Conservation (phyloP, 345 rosid genomes). For the Limnanthes douglasii region DNA sequence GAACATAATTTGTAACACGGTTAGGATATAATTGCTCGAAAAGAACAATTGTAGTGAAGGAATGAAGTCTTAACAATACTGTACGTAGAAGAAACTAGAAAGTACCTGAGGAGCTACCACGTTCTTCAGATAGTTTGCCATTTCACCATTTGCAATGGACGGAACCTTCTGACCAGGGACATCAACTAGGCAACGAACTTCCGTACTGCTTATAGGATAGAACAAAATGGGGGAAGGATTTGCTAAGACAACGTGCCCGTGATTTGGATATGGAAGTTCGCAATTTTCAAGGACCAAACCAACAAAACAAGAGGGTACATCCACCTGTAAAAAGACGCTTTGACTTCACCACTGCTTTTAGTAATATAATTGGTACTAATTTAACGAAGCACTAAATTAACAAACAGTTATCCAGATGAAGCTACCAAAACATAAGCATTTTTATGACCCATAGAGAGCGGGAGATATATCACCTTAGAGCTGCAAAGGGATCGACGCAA, state of each 20-base stretch:
- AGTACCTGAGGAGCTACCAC: conserved; percentile 37
- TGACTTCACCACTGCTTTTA: no score
- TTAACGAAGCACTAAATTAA: neutral
- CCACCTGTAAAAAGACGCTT: conserved; percentile 14
- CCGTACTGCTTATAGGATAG: conserved; percentile 28
- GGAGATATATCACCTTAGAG: conserved; percentile 30
- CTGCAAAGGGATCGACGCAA: conserved; percentile 64
- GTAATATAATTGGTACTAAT: no score
- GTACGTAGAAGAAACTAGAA: no score
- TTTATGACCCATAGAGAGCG: neutral
- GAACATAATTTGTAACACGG: neutral
- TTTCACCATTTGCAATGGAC: conserved; percentile 32
- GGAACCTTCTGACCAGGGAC: conserved; percentile 37
- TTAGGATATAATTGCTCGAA: no score
- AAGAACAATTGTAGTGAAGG: neutral
- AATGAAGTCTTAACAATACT: no score
- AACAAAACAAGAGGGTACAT: conserved; percentile 26
- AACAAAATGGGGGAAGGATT: conserved; percentile 28
- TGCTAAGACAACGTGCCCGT: conserved; percentile 27
- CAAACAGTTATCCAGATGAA: neutral
- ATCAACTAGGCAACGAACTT: conserved; percentile 30
- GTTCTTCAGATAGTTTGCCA: conserved; percentile 24
- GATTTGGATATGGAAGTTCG: conserved; percentile 22
- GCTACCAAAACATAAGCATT: neutral
- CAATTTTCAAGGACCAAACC: conserved; percentile 28